Evolutionary conservation across 2,329 filamentous ascomycete genomes (phyloP), one percentile per base, ranked within the genome.

Genomic region (Trichoderma hamatum): DNA sequence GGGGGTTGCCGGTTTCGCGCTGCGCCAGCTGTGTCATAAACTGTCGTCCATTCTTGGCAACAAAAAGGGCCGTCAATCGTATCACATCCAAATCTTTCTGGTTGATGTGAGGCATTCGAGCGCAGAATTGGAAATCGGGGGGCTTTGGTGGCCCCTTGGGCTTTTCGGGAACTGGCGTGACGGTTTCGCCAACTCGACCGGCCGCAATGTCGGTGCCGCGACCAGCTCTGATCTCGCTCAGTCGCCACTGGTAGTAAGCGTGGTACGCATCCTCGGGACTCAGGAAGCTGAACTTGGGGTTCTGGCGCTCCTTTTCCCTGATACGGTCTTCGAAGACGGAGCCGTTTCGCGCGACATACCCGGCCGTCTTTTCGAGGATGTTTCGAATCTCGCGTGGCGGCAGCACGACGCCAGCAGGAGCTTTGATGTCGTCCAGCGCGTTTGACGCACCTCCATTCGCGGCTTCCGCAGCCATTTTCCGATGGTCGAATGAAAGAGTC

Each of bases 61-160:
- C 93, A 80, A 96, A 97, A 30, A 97, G 84, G 24, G 96, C 96
- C 43, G 95, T 97, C 76, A 97, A 81, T 68, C 87, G 85, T 68
- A 91, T 84, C 61, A 90, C 84, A 74, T 90, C 88, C 72, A 98
- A 83, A 84, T 99, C 96, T 80, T 97, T 92, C 72, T 96, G 93
- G 81, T 91, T 97, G 82, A 99, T 97, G 74, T 94, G 95, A 69
- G 96, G 96, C 93, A 98, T 97, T 78, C 94, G 92, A 74, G 96
- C 94, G 68, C 93, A 97, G 82, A 97, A 99, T 74, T 92, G 88
- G 77, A 96, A 98, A 75, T 94, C 91, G 69, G 92, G 88, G 19
- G 96, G 96, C 76, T 94, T 89, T 54, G 91, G 89, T 9, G 95
- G 95, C 26, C 94, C 95, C 79, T 92, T 88, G 54, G 93, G 90